Evolutionary conservation across 1,139 yeast genomes (phyloP).

Genomic region (Arxiozyma telluris): DNA sequence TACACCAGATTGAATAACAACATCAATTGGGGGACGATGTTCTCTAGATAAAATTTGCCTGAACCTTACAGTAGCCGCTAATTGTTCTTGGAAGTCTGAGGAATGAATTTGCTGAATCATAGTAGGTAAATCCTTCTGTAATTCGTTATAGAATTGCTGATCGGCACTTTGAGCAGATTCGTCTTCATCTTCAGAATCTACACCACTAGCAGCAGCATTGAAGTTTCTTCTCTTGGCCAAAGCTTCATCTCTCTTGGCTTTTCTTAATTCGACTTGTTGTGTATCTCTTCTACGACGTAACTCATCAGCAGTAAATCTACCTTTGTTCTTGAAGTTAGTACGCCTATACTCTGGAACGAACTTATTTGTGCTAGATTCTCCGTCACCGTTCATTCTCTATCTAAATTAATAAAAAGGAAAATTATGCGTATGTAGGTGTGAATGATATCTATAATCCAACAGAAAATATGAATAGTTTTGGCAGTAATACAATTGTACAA

Average conservation of each 20-base stretch:
- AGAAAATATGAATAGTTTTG: no score
- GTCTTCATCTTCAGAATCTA: constrained; percentile 35
- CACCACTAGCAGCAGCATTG: constrained; percentile 39
- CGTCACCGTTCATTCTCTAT: constrained; percentile 7
- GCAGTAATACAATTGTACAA: neutral
- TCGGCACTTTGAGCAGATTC: constrained; percentile 36
- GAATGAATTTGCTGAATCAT: constrained; percentile 80
- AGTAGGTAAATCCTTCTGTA: constrained; percentile 70
- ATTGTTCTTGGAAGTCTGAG: constrained; percentile 67
- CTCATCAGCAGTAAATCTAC: constrained; percentile 91
- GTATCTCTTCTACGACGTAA: constrained; percentile 96
- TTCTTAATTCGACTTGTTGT: constrained; percentile 92
- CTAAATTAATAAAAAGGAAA: neutral
- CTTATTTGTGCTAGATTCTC: constrained; percentile 63
- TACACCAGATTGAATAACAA: constrained; percentile 87
- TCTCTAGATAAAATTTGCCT: constrained; percentile 91
- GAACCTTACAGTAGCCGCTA: constrained; percentile 85
- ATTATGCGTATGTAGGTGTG: neutral
- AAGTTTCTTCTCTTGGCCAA: constrained; percentile 87
- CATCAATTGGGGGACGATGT: constrained; percentile 94
- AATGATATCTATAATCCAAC: neutral
- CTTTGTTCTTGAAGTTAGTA: constrained; percentile 90
- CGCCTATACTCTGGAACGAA: constrained; percentile 97
- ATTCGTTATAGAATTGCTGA: constrained; percentile 36
- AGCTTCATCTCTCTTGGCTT: constrained; percentile 92